Conservation (phyloP, 768 basidiomycete genomes). For the Amanita exitialis region DNA sequence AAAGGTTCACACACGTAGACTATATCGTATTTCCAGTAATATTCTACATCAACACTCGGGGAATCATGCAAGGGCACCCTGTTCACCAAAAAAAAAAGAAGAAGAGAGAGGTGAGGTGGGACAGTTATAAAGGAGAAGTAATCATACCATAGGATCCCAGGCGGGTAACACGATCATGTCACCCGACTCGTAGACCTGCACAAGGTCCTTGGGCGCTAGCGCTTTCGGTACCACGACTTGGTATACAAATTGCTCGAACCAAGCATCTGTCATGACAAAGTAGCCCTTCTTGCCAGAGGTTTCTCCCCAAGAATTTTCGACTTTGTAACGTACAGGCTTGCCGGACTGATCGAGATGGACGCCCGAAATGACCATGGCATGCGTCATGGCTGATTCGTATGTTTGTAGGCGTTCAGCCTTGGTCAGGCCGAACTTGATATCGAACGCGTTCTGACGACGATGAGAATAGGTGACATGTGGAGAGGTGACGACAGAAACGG, state of each 20-base stretch:
- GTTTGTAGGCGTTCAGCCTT: constrained; percentile 82
- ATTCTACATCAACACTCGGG: not conserved
- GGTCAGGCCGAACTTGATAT: constrained; percentile 67
- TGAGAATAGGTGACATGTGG: not conserved
- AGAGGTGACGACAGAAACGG: constrained; percentile 6
- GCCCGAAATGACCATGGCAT: constrained; percentile 91
- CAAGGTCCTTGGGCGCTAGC: constrained; percentile 72
- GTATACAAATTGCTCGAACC: constrained; percentile 94
- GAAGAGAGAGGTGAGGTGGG: not conserved
- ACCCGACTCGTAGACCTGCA: constrained; percentile 66
- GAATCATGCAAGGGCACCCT: constrained; percentile 19
- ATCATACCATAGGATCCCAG: constrained; percentile 85
- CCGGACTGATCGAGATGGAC: constrained; percentile 77
- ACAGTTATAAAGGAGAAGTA: not conserved
- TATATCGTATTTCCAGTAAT: too few species aligned
- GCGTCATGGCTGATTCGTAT: constrained; percentile 87
- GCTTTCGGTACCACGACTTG: constrained; percentile 85
- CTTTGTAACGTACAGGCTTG: constrained; percentile 82
- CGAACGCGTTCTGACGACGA: constrained; percentile 58
- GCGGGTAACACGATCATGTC: constrained; percentile 63
- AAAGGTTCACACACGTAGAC: not conserved
- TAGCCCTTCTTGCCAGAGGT: constrained; percentile 72
- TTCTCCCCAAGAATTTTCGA: constrained; percentile 94
- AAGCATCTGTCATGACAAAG: constrained; percentile 85
- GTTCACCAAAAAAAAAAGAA: too few species aligned